A percentile compares a stretch with the other conserved stretches of the same genome.
Conservation (phyloP, 257 asterid species). For the Solanum sitiens region DNA sequence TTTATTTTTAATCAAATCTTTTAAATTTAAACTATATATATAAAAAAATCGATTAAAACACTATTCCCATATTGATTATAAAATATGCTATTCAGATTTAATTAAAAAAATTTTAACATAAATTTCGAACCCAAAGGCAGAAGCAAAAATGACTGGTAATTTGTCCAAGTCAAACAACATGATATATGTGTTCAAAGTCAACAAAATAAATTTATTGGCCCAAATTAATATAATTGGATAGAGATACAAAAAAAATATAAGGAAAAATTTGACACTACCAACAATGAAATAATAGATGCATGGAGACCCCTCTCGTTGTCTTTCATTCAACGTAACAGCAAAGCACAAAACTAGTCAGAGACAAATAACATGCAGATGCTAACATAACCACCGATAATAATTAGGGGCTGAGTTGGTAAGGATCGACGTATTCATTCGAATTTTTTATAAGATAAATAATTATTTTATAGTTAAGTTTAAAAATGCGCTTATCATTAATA, state of each 20-base stretch:
- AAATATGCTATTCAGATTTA: rapidly evolving
- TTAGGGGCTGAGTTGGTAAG: neutral
- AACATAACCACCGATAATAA: neutral
- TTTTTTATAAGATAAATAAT: too few species aligned
- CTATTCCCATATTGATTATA: rapidly evolving
- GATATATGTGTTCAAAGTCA: neutral
- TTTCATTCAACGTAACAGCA: neutral
- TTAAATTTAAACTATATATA: rapidly evolving
- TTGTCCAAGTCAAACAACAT: neutral
- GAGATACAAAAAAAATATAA: neutral
- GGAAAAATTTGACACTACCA: neutral
- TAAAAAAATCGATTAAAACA: too few species aligned
- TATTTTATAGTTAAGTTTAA: too few species aligned
- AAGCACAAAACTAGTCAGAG: neutral
- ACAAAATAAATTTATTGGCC: neutral
- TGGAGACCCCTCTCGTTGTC: neutral
- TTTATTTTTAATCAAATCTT: too few species aligned
- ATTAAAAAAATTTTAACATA: too few species aligned
- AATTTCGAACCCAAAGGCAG: too few species aligned
- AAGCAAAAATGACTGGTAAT: neutral
- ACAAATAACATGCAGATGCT: neutral
- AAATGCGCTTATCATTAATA: too few species aligned
- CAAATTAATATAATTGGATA: neutral
- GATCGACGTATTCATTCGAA: too few species aligned
- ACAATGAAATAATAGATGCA: neutral